Evolutionary conservation across 345 rosid genomes (phyloP), one percentile per base, ranked within the genome.

Genomic region (Erysimum cheiranthoides): DNA sequence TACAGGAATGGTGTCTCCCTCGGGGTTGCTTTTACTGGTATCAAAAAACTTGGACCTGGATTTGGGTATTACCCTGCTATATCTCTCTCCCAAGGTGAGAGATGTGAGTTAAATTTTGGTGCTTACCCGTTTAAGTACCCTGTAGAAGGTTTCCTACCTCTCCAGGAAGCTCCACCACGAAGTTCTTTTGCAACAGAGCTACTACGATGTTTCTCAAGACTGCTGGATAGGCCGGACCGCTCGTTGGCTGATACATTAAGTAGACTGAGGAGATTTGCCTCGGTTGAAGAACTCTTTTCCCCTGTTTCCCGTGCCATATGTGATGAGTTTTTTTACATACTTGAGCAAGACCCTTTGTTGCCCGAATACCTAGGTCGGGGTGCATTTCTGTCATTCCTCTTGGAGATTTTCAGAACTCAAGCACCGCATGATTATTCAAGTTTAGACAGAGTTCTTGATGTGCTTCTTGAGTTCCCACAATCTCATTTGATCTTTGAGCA

Each of bases 21-120:
- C 9, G 97, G 99, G 45, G 81, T 82, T 64, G 99, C 99, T 16
- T 95, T 92, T 77, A 66, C 78, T 45, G 86, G 93, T 36, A 84
- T 92, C 39, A 84, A 93, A 66, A 89, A 92, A 78, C 87, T 92
- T 90, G 86, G 86, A 74, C 93, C 91, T 62, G 88, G 89, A 63
- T 84, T 66, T 67, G 97, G 97, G 40, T 95, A 95, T 84, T 85
- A 92, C 72, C 99, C 99, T 67, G 97, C 99, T 25, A 49, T 89
- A 68, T 95, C 97, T 76, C 86, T 95, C 75, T 92, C 97, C 49
- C 97, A 86, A 79, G 97, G 97, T 71, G 99, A 95, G 79, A 79
- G 93, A 35, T 92, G 96, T 38, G 93, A 87, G 73, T 72, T 95
- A 54, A 92, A 95, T 71, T 95, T 95, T 67, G 99, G 99, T 43